Evolutionary conservation across 768 basidiomycete species (phyloP).

Genomic region (Psilocybe tampanensis): DNA sequence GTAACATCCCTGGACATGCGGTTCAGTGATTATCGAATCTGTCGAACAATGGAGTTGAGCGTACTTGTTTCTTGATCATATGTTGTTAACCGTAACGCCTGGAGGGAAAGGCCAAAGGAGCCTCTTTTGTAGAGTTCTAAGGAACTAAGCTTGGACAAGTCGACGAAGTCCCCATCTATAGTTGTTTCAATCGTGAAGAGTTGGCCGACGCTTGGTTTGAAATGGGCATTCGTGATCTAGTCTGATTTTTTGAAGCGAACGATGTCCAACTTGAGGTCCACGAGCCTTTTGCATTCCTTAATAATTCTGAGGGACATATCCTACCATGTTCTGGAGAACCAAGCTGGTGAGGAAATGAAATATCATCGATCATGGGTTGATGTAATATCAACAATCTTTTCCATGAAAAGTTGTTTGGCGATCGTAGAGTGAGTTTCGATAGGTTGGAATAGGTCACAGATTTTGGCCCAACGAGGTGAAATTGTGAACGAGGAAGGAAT

Average conservation of each 20-base stretch:
- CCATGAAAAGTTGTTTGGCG: too few species aligned
- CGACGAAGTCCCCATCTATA: too few species aligned
- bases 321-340: background rate
- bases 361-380: background rate
- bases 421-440: too few species aligned
- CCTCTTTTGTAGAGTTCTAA: background rate
- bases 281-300: background rate
- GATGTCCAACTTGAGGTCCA: background rate
- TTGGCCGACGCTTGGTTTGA: background rate
- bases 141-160: too few species aligned
- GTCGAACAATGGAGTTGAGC: too few species aligned
- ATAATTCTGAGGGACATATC: background rate
- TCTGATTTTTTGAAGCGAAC: background rate
- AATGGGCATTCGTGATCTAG: background rate
- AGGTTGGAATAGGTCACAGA: too few species aligned
- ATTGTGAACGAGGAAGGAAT: conserved; percentile 3
- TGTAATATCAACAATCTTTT: too few species aligned
- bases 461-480: background rate
- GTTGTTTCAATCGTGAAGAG: background rate
- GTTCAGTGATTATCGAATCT: too few species aligned
- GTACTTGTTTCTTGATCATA: too few species aligned
- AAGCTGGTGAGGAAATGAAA: background rate
- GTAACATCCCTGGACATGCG: too few species aligned
- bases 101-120: too few species aligned
- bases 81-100: too few species aligned